phyloP scores from a whole-genome alignment of 371 early-diverging fungal genomes.

The Lichtheimia ornata region DNA sequence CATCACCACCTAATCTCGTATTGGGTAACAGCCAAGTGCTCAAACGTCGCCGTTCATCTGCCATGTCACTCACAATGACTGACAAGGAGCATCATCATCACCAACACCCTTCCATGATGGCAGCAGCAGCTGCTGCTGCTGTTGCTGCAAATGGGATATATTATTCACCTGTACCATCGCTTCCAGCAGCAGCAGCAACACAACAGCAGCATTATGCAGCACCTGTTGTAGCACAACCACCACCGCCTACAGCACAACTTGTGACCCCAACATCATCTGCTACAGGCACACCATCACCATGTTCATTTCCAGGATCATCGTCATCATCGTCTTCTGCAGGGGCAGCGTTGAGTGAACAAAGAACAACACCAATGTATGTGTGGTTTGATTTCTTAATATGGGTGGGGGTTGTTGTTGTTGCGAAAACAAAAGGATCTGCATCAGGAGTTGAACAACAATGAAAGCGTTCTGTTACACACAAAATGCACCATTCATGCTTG shows the following conservation, averaged over 20 bases:
- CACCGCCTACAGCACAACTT: background rate
- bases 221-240: slow-evolving; percentile 7
- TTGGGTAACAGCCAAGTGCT: background rate
- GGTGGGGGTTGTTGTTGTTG: background rate
- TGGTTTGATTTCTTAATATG: background rate
- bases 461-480: slow-evolving; percentile 2
- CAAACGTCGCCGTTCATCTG: slow-evolving; percentile 16
- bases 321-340: slow-evolving; percentile 11
- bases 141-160: background rate
- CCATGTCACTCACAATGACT: slow-evolving; percentile 8
- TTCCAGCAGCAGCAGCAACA: slow-evolving; percentile 7
- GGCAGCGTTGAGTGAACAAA: background rate
- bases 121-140: slow-evolving; percentile 4
- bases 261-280: slow-evolving; percentile 14
- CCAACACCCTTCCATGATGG: background rate
- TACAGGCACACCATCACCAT: slow-evolving; percentile 11
- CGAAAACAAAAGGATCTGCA: too few species aligned
- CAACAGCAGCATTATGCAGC: slow-evolving; percentile 12
- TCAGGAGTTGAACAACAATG: slow-evolving; percentile 3
- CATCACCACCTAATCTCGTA: slow-evolving; percentile 10
- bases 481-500: background rate
- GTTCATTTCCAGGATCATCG: slow-evolving; percentile 13
- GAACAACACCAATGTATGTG: slow-evolving; percentile 7
- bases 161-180: slow-evolving; percentile 6
- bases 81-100: background rate